Evolutionary conservation across 1,284 basidiomycete species (phyloP).

Genomic region (Cutaneotrichosporon mucoides): DNA sequence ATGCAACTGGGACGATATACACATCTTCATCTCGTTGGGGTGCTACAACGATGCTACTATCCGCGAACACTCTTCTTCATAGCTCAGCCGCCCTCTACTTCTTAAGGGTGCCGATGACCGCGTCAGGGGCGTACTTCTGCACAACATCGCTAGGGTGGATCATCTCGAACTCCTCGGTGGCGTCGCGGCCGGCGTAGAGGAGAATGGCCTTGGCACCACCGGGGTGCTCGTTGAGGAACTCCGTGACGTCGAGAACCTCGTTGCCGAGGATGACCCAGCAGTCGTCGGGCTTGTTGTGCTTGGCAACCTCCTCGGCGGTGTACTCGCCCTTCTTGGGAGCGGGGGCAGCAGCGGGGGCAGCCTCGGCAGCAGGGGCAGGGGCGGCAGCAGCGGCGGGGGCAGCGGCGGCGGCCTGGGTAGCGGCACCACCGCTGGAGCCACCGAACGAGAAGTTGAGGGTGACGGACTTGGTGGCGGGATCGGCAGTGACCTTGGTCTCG

Average conservation of each 20-base stretch:
- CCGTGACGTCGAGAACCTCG: conserved; percentile 42
- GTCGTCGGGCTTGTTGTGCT: conserved; percentile 54
- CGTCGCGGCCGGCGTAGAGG: conserved; percentile 86
- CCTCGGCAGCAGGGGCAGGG: conserved; percentile 30
- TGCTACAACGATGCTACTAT: background rate
- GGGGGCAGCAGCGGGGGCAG: conserved; percentile 49
- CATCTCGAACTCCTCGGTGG: conserved; percentile 54
- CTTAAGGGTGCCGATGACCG: conserved; percentile 56
- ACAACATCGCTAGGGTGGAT: conserved; percentile 51
- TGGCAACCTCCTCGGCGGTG: conserved; percentile 55
- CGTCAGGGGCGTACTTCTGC: conserved; percentile 17
- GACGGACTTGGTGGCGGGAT: conserved; percentile 55
- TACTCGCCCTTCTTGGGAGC: conserved; percentile 45
- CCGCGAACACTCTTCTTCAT: background rate
- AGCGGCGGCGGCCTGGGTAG: background rate
- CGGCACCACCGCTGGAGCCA: conserved; percentile 13
- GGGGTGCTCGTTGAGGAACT: conserved; percentile 50
- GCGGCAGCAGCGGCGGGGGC: conserved; percentile 23
- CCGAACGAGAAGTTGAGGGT: conserved; percentile 57
- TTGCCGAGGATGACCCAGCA: conserved; percentile 49
- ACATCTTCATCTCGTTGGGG: background rate
- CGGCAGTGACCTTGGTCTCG: conserved; percentile 56
- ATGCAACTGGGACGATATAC: background rate
- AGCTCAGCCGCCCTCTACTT: conserved; percentile 50
- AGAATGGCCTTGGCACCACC: conserved; percentile 88